Conservation (phyloP, 805 yeast species). For the Candida odintsovae region DNA sequence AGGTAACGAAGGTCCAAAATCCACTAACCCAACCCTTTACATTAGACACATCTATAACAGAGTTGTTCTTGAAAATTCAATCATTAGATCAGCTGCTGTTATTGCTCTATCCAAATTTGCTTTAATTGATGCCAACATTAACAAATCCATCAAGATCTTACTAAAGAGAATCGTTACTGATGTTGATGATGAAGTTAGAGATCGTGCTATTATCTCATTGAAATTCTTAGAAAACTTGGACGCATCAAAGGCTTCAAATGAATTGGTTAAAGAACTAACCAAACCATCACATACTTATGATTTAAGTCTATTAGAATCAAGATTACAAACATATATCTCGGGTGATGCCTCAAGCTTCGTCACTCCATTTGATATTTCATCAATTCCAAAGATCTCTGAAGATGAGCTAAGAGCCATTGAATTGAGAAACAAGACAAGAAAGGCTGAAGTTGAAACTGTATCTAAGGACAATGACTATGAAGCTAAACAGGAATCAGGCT, state of each 20-base stretch:
- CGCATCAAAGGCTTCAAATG: constrained; percentile 28
- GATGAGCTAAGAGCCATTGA: constrained; percentile 66
- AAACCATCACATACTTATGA: constrained; percentile 67
- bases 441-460: constrained; percentile 23
- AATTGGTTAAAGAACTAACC: constrained; percentile 43
- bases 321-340: constrained; percentile 64
- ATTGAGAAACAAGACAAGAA: constrained; percentile 45
- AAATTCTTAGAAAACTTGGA: constrained; percentile 44
- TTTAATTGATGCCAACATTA: constrained; percentile 58
- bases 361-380: constrained; percentile 65
- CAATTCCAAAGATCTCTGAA: constrained; percentile 58
- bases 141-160: constrained; percentile 65
- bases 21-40: constrained; percentile 80
- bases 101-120: constrained; percentile 90
- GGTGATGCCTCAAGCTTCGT: constrained; percentile 32
- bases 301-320: constrained; percentile 70
- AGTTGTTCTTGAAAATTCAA: constrained; percentile 91
- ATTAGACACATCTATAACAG: constrained; percentile 96
- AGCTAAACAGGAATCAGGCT: constrained; percentile 1
- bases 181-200: constrained; percentile 95
- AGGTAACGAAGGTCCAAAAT: constrained; percentile 91
- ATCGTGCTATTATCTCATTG: constrained; percentile 86
- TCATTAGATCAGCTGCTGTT: constrained; percentile 93
- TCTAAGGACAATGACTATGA: constrained; percentile 4
- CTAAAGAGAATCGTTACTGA: constrained; percentile 82